These are phyloP conservation scores for Suillus occidentalis DNA, from an alignment of 768 basidiomycete species.

Conservation along the genomic window DNA sequence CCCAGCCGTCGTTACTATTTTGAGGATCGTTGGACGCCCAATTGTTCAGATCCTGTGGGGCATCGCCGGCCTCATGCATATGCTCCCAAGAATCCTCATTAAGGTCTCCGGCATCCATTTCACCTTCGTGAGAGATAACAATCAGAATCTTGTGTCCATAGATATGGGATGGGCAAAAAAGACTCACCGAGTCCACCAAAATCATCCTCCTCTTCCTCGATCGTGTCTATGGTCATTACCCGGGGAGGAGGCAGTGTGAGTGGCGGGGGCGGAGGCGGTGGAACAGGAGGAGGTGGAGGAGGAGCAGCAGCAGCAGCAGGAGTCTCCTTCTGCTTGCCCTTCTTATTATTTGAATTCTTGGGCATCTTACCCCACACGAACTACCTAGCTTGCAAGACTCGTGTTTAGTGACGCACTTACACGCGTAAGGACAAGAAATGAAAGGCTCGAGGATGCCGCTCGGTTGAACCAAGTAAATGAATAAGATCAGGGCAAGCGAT, in stretches of 20 bases:
- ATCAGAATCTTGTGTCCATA: neutral
- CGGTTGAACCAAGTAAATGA: conserved; percentile 13
- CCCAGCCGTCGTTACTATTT: conserved; percentile 22
- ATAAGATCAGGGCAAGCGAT: conserved; percentile 12
- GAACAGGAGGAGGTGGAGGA: neutral
- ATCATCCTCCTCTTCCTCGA: conserved; percentile 28
- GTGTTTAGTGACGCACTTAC: conserved; percentile 28
- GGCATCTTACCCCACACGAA: conserved; percentile 24
- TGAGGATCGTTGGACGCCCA: conserved; percentile 26
- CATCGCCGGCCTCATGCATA: conserved; percentile 26
- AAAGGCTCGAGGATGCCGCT: conserved; percentile 29
- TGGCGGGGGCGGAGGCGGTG: conserved; percentile 8
- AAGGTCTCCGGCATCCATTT: conserved; percentile 18
- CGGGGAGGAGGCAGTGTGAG: conserved; percentile 12
- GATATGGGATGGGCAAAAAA: conserved; percentile 4
- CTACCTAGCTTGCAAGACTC: conserved; percentile 19
- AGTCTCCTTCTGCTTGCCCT: conserved; percentile 34
- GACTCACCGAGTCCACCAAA: conserved; percentile 21
- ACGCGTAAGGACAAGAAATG: conserved; percentile 25
- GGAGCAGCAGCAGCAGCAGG: conserved; percentile 6
- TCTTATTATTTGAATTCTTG: conserved; percentile 29
- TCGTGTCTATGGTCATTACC: conserved; percentile 19
- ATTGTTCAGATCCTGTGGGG: conserved; percentile 16
- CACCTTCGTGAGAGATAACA: neutral
- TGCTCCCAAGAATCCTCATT: conserved; percentile 21